Evolutionary conservation across 352 stramenopile genomes (phyloP).

Genomic region (Phytophthora palmivora): DNA sequence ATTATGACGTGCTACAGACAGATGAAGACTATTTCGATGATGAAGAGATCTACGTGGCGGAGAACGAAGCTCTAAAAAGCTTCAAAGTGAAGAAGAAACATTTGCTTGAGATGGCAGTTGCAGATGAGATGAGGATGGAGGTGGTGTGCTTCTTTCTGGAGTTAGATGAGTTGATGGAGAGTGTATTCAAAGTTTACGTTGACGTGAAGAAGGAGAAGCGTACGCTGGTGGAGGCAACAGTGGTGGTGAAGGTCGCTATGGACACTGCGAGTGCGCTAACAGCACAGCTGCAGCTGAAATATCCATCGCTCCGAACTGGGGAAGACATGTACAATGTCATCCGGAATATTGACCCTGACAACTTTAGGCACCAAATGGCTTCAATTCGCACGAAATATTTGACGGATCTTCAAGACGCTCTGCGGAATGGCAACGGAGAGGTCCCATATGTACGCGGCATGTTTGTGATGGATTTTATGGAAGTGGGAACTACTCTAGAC

Average conservation of each 20-base stretch:
- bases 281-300: slow-evolving; percentile 29
- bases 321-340: background rate
- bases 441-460: slow-evolving; percentile 27
- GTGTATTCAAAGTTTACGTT: slow-evolving; percentile 24
- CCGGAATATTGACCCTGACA: slow-evolving; percentile 1
- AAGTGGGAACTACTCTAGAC: slow-evolving; percentile 18
- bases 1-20: slow-evolving; percentile 19
- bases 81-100: slow-evolving; percentile 4
- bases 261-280: slow-evolving; percentile 15
- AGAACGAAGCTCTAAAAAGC: background rate
- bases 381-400: slow-evolving; percentile 9
- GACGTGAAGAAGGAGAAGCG: slow-evolving; percentile 37
- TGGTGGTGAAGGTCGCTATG: slow-evolving; percentile 36
- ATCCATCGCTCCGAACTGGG: slow-evolving; percentile 21
- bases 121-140: slow-evolving; percentile 33
- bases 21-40: slow-evolving; percentile 15
- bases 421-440: slow-evolving; percentile 4
- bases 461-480: slow-evolving; percentile 28
- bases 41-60: background rate
- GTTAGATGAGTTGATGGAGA: slow-evolving; percentile 26
- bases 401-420: background rate
- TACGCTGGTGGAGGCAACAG: slow-evolving; percentile 40
- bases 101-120: slow-evolving; percentile 33
- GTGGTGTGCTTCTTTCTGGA: slow-evolving; percentile 35
- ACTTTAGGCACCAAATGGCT: slow-evolving; percentile 4